Percentiles rank a stretch among this genome's conserved stretches.
Conservation (phyloP, 2,329 filamentous ascomycete genomes). For the Gnomoniopsis sp. region DNA sequence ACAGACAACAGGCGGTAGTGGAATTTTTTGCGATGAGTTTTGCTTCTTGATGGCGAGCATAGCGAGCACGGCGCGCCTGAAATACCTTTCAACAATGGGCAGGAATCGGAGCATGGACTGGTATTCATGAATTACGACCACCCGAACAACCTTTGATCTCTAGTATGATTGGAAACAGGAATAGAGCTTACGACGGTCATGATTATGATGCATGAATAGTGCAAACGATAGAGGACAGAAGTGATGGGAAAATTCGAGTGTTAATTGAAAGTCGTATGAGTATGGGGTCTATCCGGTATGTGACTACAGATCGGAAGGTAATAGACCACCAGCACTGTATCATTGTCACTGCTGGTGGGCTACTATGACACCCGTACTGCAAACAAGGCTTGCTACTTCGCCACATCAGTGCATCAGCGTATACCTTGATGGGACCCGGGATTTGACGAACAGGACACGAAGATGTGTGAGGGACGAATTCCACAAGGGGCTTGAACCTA, state of each 20-base stretch:
- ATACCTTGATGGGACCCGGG: too few relatives aligned
- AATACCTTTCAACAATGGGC: neutral
- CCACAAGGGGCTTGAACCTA: too few relatives aligned
- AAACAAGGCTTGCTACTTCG: too few relatives aligned
- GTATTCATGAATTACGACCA: neutral
- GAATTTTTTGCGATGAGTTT: neutral
- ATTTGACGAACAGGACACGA: too few relatives aligned
- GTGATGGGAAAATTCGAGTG: neutral
- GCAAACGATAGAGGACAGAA: neutral
- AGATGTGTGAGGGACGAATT: too few relatives aligned
- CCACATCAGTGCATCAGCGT: too few relatives aligned
- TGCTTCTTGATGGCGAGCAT: neutral
- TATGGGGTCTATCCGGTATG: neutral
- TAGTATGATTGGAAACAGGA: neutral
- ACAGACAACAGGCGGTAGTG: too few relatives aligned
- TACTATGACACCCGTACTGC: too few relatives aligned
- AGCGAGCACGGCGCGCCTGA: neutral
- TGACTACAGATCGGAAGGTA: too few relatives aligned
- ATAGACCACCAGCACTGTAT: too few relatives aligned
- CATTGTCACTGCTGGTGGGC: too few relatives aligned
- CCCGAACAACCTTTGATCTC: too few relatives aligned
- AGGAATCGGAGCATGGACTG: neutral
- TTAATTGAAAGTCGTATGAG: neutral
- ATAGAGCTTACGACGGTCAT: neutral
- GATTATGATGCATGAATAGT: constrained; percentile 3